Percentiles rank a stretch among this genome's conserved stretches.
phyloP scores from a whole-genome alignment of 2,329 filamentous ascomycete species.

The Diaporthe citriasiana region DNA sequence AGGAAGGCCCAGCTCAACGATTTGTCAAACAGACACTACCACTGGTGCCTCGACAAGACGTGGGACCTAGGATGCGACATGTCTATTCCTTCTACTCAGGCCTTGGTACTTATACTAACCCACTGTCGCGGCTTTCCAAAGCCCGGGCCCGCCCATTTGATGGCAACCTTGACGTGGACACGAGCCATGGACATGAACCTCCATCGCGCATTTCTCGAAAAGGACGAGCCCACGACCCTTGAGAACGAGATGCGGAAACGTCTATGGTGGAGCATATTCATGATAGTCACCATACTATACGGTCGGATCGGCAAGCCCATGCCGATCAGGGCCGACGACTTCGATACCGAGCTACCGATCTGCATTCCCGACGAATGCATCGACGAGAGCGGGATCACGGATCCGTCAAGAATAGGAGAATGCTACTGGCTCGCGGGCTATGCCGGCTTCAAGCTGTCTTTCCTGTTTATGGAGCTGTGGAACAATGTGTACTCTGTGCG shows the following conservation, averaged over 20 bases:
- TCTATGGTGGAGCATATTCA: constrained; percentile 80
- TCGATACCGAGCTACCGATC: constrained; percentile 83
- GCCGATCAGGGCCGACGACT: constrained; percentile 79
- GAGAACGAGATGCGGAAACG: constrained; percentile 84
- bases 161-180: constrained; percentile 75
- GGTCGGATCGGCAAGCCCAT: constrained; percentile 85
- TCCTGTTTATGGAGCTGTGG: constrained; percentile 81
- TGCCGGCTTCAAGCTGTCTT: constrained; percentile 74
- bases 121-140: constrained; percentile 85
- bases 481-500: constrained; percentile 81
- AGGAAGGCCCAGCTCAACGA: constrained; percentile 70
- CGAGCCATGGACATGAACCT: constrained; percentile 82
- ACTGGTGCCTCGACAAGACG: constrained; percentile 79
- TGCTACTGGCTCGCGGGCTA: constrained; percentile 79
- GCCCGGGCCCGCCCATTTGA: constrained; percentile 79
- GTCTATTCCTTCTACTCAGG: constrained; percentile 78
- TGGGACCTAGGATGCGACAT: constrained; percentile 74
- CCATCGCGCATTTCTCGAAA: constrained; percentile 75
- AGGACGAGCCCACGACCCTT: constrained; percentile 65
- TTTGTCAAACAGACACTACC: constrained; percentile 82
- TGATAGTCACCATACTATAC: constrained; percentile 76
- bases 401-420: constrained; percentile 65
- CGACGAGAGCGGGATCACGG: constrained; percentile 71
- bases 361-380: constrained; percentile 79
- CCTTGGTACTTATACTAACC: constrained; percentile 77